Evolutionary conservation across 2,329 filamentous ascomycete genomes (phyloP), one percentile per base, ranked within the genome.

Genomic region (Ceratocystis cubensis): DNA sequence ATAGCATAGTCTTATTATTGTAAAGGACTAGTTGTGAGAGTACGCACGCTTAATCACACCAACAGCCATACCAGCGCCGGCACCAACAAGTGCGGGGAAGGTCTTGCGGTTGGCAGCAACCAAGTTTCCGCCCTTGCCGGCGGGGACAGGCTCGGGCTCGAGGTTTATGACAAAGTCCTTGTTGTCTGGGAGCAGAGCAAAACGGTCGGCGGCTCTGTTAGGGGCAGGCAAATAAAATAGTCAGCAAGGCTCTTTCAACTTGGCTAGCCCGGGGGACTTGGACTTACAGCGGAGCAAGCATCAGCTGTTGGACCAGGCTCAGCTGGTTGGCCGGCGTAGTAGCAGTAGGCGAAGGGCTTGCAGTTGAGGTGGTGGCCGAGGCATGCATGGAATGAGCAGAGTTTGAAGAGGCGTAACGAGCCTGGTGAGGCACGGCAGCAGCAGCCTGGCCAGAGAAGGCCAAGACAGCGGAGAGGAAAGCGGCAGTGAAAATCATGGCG

Each of bases 31-130:
- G 50, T 46, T n/a, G 28, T 25, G 46, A n/a, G 28, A 46, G 17
- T 33, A 68, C 73, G 70, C 70, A 75, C 74, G 75, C 44, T 76
- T 75, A 46, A 84, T 73, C 70, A 79, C 79, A 50, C 80, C 81
- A 6, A 84, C 73, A 2, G 80, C 79, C 75, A 82, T 81, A 67
- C 77, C 77, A 45, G 79, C 73, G 22, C 78, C 78, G 3, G 80
- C 81, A 61, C 79, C 78, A 22, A 82, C 79, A 22, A 84, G 78
- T 30, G 81, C 80, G 2, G 82, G 82, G 74, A 84, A 84, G 30
- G 78, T 79, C 73, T 80, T 79, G 71, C 81, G 78, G 75, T 83
- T 82, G 57, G 82, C 80, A 22, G 77, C 75, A 46, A 81, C 73
- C 68, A 82, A 75, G 37, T 61, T 66, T 15, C 69, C 67, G 53